Base-by-base conservation (phyloP, 78 protist species). In the Guillardia theta region DNA sequence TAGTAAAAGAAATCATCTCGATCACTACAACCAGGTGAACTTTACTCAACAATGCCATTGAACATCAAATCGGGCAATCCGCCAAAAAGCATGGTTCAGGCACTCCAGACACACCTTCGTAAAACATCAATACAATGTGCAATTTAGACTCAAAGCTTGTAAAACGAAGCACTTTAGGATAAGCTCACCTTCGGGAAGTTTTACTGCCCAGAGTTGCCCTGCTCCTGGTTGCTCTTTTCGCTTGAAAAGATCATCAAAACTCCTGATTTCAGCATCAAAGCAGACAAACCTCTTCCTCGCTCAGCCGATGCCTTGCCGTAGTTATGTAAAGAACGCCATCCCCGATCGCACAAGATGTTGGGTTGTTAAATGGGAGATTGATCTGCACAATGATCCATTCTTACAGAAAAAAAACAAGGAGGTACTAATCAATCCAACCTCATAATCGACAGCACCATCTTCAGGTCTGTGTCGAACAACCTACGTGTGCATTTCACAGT, bases 181-280 rank as follows among this genome's bases (percentile, higher is more conserved):
- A 30, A 36, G 90, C 39, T 78, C n/a, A 0, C 48, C 90, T 1
- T 37, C 53, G 18, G 90, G 90, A 4, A 78, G 90, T 36, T 37
- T 10, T 4, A 78, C 90, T 4, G 90, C 90, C 90, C 90, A 78
- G 24, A 78, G 90, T 50, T 78, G 90, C 30, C 90, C 90, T 18
- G 90, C 90, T 2, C 90, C 90, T 15, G 90, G 90, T 50, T 78
- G 90, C 90, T 78, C 53, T 10, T 5, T 36, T 27, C 90, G 90
- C 90, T 58, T 24, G 30, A 50, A 15, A 50, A 50, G 10, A 15
- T 50, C 70, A 30, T 58, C 70, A 58, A 58, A 50, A 10, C 58
- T 19, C 58, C 58, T 50, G 10, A 15, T 6, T 30, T 58, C 70
- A 58, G 6, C 21, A 24, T 3, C 70, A 58, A 50, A 50, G 58